A percentile compares a stretch with the other conserved stretches of the same genome.
phyloP scores from a whole-genome alignment of 495 filamentous ascomycete species.

The Lindgomyces ingoldianus region DNA sequence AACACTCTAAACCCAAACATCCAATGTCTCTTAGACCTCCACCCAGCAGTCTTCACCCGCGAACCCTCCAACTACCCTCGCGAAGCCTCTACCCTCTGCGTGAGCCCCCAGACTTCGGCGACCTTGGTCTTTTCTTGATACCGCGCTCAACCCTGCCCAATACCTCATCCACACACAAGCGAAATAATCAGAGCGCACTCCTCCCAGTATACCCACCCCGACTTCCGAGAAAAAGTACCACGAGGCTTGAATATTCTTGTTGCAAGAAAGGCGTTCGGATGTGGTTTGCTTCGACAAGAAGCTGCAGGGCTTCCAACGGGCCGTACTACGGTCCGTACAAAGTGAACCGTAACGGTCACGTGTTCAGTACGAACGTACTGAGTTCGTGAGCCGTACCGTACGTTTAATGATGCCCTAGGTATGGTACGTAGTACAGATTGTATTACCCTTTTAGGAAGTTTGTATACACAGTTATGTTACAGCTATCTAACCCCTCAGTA shows the following conservation, averaged over 20 bases:
- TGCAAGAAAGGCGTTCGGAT: constrained; percentile 49
- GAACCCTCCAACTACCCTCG: not conserved
- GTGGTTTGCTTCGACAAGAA: constrained; percentile 50
- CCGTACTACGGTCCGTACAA: constrained; percentile 42
- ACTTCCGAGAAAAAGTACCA: constrained; percentile 44
- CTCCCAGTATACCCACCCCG: constrained; percentile 45
- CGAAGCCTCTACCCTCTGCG: constrained; percentile 9
- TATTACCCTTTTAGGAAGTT: no score
- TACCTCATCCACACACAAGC: constrained; percentile 40
- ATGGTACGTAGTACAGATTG: no score
- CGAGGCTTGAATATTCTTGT: constrained; percentile 48
- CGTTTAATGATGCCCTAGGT: no score
- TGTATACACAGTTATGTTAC: no score
- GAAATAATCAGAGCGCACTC: constrained; percentile 44
- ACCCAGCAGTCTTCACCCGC: not conserved
- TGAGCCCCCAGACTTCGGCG: constrained; percentile 34
- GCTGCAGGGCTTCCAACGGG: constrained; percentile 45
- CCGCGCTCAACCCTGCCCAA: constrained; percentile 44
- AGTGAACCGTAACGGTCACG: no score
- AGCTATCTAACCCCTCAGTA: no score
- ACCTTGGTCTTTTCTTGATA: no score
- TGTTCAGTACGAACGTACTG: no score
- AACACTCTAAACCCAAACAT: not conserved
- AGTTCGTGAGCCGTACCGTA: no score
- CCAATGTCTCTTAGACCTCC: not conserved